Evolutionary conservation across 805 yeast genomes (phyloP).

Genomic region (Pichia phayaonensis): DNA sequence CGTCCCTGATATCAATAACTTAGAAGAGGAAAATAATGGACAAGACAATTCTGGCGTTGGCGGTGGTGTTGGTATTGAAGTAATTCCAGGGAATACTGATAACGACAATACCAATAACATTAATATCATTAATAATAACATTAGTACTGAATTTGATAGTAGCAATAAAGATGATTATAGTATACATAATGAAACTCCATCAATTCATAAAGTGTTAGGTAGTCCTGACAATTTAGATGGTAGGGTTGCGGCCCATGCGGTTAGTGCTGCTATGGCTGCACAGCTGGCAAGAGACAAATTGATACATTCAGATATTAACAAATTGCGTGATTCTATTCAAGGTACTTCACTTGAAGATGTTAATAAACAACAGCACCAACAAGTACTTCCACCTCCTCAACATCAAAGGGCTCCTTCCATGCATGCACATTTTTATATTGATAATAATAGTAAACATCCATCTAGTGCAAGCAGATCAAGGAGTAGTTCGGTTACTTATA

Average conservation of each 20-base stretch:
- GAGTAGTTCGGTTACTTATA: conserved; percentile 19
- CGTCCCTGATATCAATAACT: not conserved
- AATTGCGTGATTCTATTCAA: conserved; percentile 22
- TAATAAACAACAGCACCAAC: not conserved
- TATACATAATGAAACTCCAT: not conserved
- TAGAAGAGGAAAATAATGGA: not conserved
- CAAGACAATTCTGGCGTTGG: not conserved
- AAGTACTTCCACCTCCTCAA: conserved; percentile 1
- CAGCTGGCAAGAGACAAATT: conserved; percentile 28
- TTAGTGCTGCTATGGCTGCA: conserved; percentile 34
- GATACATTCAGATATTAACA: conserved; percentile 7
- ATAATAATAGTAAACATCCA: conserved; percentile 53
- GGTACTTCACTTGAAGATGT: conserved; percentile 3
- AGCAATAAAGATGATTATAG: not conserved
- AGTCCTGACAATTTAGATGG: conserved; percentile 12
- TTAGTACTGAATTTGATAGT: not conserved
- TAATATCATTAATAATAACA: not conserved
- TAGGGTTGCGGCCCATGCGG: conserved; percentile 31
- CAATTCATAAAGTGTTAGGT: conserved; percentile 3
- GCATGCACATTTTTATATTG: conserved; percentile 74
- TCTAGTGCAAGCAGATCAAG: conserved; percentile 31
- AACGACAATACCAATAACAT: not conserved
- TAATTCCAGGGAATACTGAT: not conserved
- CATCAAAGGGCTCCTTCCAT: conserved; percentile 55
- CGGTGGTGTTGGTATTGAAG: not conserved